Conservation (phyloP, 768 basidiomycete species). For the Hysterangium stoloniferum region DNA sequence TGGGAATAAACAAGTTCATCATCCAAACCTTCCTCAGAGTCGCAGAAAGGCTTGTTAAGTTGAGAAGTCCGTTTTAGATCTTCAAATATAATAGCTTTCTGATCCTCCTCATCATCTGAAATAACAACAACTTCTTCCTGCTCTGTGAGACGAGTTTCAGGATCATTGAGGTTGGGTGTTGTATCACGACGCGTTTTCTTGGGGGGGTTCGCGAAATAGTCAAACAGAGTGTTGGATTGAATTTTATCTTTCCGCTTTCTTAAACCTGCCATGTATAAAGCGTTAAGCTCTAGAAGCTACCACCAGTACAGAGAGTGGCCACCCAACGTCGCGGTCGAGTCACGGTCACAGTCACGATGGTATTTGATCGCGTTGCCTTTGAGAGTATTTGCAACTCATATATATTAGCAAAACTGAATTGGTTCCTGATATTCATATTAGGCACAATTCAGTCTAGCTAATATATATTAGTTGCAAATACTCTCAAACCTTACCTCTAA, state of each 20-base stretch:
- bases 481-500: too few relatives aligned
- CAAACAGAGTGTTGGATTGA: constrained; percentile 35
- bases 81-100: not conserved
- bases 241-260: constrained; percentile 25
- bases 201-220: constrained; percentile 35
- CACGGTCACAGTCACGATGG: too few relatives aligned
- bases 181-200: constrained; percentile 9
- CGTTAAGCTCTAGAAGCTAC: too few relatives aligned
- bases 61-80: not conserved
- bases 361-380: too few relatives aligned
- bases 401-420: too few relatives aligned
- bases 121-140: constrained; percentile 47
- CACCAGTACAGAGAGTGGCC: too few relatives aligned
- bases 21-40: not conserved
- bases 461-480: too few relatives aligned
- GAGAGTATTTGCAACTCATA: too few relatives aligned
- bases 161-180: constrained; percentile 10
- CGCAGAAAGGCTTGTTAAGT: not conserved
- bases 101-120: constrained; percentile 44
- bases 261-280: constrained; percentile 5
- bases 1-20: not conserved
- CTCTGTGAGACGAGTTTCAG: not conserved
- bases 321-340: too few relatives aligned
- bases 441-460: too few relatives aligned
- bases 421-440: too few relatives aligned